Percentiles rank a stretch among this genome's conserved stretches.
Conservation (phyloP, 345 rosid species). For the Pelargonium nanum region DNA sequence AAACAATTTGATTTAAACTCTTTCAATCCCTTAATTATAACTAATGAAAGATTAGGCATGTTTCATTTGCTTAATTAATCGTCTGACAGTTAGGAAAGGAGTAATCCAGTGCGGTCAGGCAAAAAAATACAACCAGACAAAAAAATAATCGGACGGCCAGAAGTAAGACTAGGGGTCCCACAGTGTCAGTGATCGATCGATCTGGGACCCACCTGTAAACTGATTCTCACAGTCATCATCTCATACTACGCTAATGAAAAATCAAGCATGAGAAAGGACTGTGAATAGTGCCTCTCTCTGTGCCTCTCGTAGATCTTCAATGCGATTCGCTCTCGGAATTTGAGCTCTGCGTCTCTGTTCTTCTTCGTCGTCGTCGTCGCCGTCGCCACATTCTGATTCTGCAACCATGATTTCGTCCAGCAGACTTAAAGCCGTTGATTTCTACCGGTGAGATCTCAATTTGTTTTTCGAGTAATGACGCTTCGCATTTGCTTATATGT, state of each 20-base stretch:
- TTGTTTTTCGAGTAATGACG: background rate
- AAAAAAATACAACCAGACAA: too few species aligned
- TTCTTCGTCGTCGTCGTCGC: background rate
- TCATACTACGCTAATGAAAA: background rate
- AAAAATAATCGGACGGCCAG: too few species aligned
- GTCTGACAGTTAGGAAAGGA: too few species aligned
- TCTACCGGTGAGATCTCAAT: constrained; percentile 46
- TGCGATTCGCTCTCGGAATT: background rate
- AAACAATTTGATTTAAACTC: too few species aligned
- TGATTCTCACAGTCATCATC: background rate
- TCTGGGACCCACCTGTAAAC: background rate
- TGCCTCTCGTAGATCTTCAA: background rate
- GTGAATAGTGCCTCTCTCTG: too few species aligned
- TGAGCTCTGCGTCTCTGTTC: constrained; percentile 8
- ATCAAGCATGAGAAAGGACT: background rate
- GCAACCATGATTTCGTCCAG: constrained; percentile 46
- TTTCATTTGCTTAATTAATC: too few species aligned
- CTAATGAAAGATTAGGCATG: too few species aligned
- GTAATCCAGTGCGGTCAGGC: too few species aligned
- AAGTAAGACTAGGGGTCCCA: too few species aligned
- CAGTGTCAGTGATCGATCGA: too few species aligned
- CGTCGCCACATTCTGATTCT: constrained; percentile 4
- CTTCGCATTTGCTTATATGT: constrained; percentile 1
- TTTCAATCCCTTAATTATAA: too few species aligned
- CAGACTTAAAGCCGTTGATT: constrained; percentile 66